Base-by-base conservation (phyloP, 345 rosid genomes). In the Eucalyptus albens region DNA sequence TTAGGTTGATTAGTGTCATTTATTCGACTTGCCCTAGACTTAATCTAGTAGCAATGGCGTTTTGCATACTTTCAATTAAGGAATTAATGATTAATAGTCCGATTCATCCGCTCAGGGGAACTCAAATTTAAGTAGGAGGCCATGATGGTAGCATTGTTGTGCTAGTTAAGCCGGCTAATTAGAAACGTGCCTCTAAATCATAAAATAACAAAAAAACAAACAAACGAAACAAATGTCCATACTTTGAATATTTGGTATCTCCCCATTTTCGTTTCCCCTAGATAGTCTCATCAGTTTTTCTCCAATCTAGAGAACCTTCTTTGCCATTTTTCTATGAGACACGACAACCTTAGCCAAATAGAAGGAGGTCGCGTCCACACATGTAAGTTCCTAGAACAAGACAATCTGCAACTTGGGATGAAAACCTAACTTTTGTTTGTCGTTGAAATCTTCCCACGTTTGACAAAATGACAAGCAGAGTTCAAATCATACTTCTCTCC, bases 71-170 rank as follows among this genome's bases (percentile, higher is more conserved):
- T 60, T 27, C 31, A 13, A 27, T 27, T 27, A 27, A 60, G 69
- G 69, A 60, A 60, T 60, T 12, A 13, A 60, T 27, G 8, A 60
- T 60, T 12, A 29, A 14, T 27, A 60, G 2, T 27, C 0, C 1
- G 4, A 60, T 6, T 60, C 5, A 0, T 27, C 4, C 1, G 8
- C 2, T 27, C 1, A 6, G 2, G 69, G 8, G 0, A 29, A 60
- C 33, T 27, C 2, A 13, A 1, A 60, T 60, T 60, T 12, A 27
- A 60, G 31, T 60, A 27, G 0, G 31, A 26, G 1, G 15, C 7
- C 8, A 5, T 59, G 7, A 59, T 59, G 67, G 15, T 59, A 59
- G 0, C 4, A 12, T 59, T 59, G 1, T 27, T 26, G 9, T 51
- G 56, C 56, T 51, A 51, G 56, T 51, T 51, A 51, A 51, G 2